phyloP scores from a whole-genome alignment of 306 rosid species.

The Prunus mongolica region DNA sequence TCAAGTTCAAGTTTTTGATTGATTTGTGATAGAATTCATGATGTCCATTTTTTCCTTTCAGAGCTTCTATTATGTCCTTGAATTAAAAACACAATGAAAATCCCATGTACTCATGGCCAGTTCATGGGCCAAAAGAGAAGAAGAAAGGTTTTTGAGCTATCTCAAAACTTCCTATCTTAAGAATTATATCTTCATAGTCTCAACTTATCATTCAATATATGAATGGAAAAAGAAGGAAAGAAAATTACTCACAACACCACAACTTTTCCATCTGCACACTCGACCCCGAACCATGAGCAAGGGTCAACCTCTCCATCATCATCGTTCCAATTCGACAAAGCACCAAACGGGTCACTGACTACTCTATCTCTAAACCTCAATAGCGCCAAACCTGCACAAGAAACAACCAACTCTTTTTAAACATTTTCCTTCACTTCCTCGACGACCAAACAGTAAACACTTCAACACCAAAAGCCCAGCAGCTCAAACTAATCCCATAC shows the following conservation, averaged over 20 bases:
- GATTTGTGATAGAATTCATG: not conserved
- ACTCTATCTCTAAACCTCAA: slow-evolving; percentile 66
- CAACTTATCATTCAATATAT: not conserved
- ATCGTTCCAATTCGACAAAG: slow-evolving; percentile 73
- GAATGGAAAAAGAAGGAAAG: not conserved
- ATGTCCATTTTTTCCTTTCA: not conserved
- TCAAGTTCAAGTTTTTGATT: slow-evolving; percentile 1
- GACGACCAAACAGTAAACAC: not conserved
- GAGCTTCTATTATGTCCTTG: not conserved
- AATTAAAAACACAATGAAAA: not conserved
- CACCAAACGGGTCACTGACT: slow-evolving; percentile 65
- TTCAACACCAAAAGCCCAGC: slow-evolving; percentile 5
- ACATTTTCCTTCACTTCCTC: slow-evolving; percentile 12
- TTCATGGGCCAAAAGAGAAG: too few relatives aligned
- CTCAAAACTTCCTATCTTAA: not conserved
- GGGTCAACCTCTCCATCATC: slow-evolving; percentile 48
- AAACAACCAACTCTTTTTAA: slow-evolving; percentile 12
- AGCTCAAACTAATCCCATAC: slow-evolving; percentile 28
- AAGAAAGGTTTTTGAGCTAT: not conserved
- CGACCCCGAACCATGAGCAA: slow-evolving; percentile 84
- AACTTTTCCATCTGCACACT: slow-evolving; percentile 70
- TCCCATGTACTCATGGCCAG: not conserved
- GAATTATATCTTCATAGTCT: not conserved
- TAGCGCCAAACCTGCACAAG: slow-evolving; percentile 69
- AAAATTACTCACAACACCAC: slow-evolving; percentile 61